A percentile compares a stretch with the other conserved stretches of the same genome.
phyloP scores from a whole-genome alignment of 31 red algal species.

The Pterothamnion heteromorphum region DNA sequence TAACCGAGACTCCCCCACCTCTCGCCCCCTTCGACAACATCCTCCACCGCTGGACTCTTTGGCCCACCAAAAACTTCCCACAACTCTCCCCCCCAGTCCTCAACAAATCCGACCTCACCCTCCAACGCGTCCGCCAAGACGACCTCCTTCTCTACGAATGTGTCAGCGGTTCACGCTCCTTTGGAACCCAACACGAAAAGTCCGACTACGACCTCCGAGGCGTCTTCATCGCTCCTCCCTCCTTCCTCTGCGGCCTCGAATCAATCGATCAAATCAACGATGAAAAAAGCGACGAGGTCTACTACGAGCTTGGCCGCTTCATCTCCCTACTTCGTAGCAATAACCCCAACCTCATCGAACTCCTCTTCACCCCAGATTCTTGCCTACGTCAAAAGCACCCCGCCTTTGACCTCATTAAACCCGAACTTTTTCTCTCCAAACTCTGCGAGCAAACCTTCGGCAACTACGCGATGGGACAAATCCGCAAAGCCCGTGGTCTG shows the following conservation, averaged over 20 bases:
- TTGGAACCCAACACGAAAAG: not conserved
- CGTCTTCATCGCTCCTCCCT: not conserved
- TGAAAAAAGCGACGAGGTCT: constrained; percentile 2
- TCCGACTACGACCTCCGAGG: not conserved
- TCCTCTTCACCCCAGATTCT: not conserved
- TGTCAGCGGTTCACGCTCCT: not conserved
- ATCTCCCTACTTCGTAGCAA: not conserved
- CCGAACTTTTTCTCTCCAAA: not conserved
- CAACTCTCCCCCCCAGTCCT: too few relatives aligned
- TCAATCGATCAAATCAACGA: not conserved
- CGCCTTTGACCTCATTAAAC: not conserved
- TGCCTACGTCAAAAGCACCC: not conserved
- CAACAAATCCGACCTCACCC: not conserved
- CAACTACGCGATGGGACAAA: not conserved
- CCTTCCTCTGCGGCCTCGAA: not conserved
- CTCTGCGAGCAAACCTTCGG: not conserved
- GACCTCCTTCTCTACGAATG: not conserved
- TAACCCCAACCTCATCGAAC: not conserved
- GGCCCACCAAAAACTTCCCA: too few relatives aligned
- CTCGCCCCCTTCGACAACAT: not conserved
- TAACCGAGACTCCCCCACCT: not conserved
- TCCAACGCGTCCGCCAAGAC: not conserved
- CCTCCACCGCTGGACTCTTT: not conserved
- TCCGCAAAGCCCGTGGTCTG: not conserved
- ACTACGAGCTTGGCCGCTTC: not conserved